Base-by-base conservation (phyloP, 2,329 filamentous ascomycete genomes). In the Fusarium abutilonis region DNA sequence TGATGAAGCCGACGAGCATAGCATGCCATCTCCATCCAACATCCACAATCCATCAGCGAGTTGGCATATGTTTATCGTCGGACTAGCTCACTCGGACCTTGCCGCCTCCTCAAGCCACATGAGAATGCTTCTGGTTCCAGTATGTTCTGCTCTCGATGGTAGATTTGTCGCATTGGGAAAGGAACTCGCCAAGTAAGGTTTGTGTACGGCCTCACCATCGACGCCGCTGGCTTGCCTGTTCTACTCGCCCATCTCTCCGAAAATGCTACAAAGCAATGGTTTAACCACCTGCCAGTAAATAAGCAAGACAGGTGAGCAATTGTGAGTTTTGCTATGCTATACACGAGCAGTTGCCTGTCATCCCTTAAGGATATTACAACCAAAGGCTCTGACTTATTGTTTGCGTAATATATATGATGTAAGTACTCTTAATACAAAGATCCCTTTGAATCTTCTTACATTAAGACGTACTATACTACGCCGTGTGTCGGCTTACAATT, bases 31-130 rank as follows among this genome's bases (percentile, higher is more conserved):
- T 51, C 21, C 35, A 53, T 53, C 51, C 45, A 44, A 42, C 38
- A 40, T 10, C n/a, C 26, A 35, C 19, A 28, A 29, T 29, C 7
- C 10, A 31, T 60, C 28, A 52, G 50, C 40, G 32, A 38, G 34
- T 41, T 31, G 52, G 54, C 26, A 54, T 28, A 36, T 32, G 38
- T 54, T 19, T 32, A 35, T 44, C 36, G 48, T 70, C 63, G 67
- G 65, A 57, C 63, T 48, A 67, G 61, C 59, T 39, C 59, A 53
- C 41, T 58, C 64, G 63, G 67, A 69, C 53, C 61, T 69, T 67
- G 52, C 67, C 67, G 66, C 56, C 46, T 14, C 45, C 31, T 43
- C 46, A 62, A 70, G 67, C 66, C 61, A 70, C 60, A 35, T 41
- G 55, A 49, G 53, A 14, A 40, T 46, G 39, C 47, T 47, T 43